A percentile compares a stretch with the other conserved stretches of the same genome.
Conservation (phyloP, 2,329 filamentous ascomycete species). For the Scytalidium lignicola region DNA sequence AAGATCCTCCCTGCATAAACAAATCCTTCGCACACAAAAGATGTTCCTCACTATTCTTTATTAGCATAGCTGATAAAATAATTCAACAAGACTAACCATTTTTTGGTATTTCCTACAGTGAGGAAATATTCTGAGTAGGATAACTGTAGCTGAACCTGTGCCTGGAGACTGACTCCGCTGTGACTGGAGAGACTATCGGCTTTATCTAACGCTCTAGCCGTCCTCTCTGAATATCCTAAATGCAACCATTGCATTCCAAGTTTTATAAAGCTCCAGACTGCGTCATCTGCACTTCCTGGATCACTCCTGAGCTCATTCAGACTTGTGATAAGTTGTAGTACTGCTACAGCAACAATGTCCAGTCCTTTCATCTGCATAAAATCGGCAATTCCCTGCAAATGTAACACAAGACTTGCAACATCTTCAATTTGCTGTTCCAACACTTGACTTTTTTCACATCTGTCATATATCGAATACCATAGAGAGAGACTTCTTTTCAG, state of each 20-base stretch:
- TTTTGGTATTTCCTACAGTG: slow-evolving; percentile 58
- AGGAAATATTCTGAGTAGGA: slow-evolving; percentile 71
- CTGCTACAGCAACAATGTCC: slow-evolving; percentile 41
- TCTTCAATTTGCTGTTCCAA: slow-evolving; percentile 44
- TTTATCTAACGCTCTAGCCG: slow-evolving; percentile 50
- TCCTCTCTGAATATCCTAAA: slow-evolving; percentile 56
- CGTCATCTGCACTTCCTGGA: slow-evolving; percentile 33
- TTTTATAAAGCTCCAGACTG: slow-evolving; percentile 32
- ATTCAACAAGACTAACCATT: slow-evolving; percentile 43
- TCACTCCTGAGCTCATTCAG: slow-evolving; percentile 39
- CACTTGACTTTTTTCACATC: slow-evolving; percentile 36
- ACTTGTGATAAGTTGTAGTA: slow-evolving; percentile 43
- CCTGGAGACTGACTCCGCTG: slow-evolving; percentile 36
- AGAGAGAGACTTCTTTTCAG: slow-evolving; percentile 16
- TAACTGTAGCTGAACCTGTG: slow-evolving; percentile 57
- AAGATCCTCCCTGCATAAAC: slow-evolving; percentile 8
- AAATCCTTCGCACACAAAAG: slow-evolving; percentile 22
- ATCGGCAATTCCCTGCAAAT: slow-evolving; percentile 48
- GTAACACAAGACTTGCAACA: slow-evolving; percentile 39
- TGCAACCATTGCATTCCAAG: slow-evolving; percentile 51
- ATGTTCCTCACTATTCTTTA: slow-evolving; percentile 21
- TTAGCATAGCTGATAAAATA: neutral
- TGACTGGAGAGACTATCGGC: slow-evolving; percentile 45
- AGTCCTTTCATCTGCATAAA: slow-evolving; percentile 54
- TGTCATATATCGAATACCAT: slow-evolving; percentile 34